Evolutionary conservation across 371 early-diverging fungal genomes (phyloP).

Genomic region (Parasitella parasitica): DNA sequence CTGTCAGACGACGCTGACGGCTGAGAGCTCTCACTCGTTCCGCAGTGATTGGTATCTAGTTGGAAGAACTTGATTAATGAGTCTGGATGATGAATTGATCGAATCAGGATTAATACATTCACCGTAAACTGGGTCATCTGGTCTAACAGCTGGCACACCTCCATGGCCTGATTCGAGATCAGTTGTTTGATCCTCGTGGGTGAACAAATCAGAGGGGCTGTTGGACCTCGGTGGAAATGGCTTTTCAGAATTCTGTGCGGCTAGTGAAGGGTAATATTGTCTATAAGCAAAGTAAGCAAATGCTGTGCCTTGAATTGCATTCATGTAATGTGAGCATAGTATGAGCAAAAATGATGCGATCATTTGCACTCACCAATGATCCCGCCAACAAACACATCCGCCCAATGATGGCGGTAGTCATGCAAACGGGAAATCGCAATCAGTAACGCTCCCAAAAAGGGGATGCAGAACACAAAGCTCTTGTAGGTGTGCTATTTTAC

Average conservation of each 20-base stretch:
- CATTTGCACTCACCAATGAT: conserved; percentile 32
- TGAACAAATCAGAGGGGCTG: conserved; percentile 10
- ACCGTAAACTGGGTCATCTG: conserved; percentile 1
- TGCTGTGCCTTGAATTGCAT: conserved; percentile 1
- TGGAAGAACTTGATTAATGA: background rate
- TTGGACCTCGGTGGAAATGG: conserved; percentile 24
- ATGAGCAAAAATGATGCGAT: background rate
- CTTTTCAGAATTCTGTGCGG: conserved; percentile 1
- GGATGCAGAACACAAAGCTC: conserved; percentile 59
- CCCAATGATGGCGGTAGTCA: conserved; percentile 88
- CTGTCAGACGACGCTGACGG: background rate
- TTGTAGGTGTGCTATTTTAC: conserved; percentile 60
- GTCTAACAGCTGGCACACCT: background rate
- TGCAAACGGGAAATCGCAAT: conserved; percentile 71
- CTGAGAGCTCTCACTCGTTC: background rate
- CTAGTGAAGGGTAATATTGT: conserved; percentile 63
- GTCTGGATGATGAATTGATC: background rate
- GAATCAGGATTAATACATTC: background rate
- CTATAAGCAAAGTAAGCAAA: conserved; percentile 65
- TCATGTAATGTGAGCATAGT: background rate
- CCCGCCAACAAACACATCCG: conserved; percentile 74
- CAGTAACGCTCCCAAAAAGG: conserved; percentile 61
- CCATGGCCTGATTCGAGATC: conserved; percentile 9
- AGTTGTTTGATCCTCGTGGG: conserved; percentile 5
- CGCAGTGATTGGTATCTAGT: conserved; percentile 1